Evolutionary conservation across 129 eudicot genomes (phyloP).

Genomic region (Pseudognaphalium luteoalbum): DNA sequence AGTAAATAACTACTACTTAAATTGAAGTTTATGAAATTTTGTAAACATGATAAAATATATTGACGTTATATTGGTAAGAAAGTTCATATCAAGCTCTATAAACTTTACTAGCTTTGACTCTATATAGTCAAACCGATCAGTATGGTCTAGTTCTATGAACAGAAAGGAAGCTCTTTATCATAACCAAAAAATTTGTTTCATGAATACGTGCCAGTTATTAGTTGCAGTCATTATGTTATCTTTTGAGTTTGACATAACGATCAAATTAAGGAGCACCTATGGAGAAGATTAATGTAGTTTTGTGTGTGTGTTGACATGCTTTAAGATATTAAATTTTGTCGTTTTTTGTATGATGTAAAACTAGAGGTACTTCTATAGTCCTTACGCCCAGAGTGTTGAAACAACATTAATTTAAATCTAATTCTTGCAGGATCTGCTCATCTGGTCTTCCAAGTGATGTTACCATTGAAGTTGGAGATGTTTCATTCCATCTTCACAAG

Average conservation of each 20-base stretch:
- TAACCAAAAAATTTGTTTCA: not conserved
- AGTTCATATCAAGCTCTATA: constrained; percentile 4
- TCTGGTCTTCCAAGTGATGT: constrained; percentile 84
- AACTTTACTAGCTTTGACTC: constrained; percentile 16
- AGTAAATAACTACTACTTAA: not conserved
- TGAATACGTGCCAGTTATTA: not conserved
- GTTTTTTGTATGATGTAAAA: not conserved
- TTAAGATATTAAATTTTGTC: not conserved
- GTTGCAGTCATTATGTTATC: constrained; percentile 13
- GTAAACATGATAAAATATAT: not conserved
- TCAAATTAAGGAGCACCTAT: not conserved
- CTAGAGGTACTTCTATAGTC: not conserved
- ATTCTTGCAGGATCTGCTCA: constrained; percentile 56
- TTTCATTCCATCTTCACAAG: constrained; percentile 75
- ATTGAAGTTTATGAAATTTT: not conserved
- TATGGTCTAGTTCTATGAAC: constrained; percentile 9
- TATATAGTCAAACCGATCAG: constrained; percentile 21
- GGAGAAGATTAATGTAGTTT: not conserved
- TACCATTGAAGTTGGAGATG: constrained; percentile 59
- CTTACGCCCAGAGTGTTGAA: not conserved
- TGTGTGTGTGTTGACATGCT: not conserved
- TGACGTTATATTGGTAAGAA: not conserved
- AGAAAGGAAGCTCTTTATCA: constrained; percentile 16
- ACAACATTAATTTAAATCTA: not conserved
- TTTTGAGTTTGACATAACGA: constrained; percentile 1